Evolutionary conservation across 1,139 yeast species (phyloP), one percentile per base, ranked within the genome.

Genomic region (Lodderomyces pseudojiufengensis): DNA sequence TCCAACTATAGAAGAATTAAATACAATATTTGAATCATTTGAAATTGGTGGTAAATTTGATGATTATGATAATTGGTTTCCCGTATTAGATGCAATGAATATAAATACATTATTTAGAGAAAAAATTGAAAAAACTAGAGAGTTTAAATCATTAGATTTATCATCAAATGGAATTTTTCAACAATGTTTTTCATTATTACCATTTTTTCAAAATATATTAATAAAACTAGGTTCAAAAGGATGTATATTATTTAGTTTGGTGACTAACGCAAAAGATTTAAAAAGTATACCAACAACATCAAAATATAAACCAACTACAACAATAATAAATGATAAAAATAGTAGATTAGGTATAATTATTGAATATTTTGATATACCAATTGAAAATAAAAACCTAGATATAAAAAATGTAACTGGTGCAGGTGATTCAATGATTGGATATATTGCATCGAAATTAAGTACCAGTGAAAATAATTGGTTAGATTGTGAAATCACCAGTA

Each of bases 211-310:
- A n/a, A 75, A 72, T 43, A 60, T 86, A 4, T 48, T 82, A 22
- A 64, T 87, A 11, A 87, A 86, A 50, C 70, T 78, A 33, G 95
- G 95, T 0, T 49, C 67, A 2, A 59, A 74, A 27, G 96, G 96
- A 0, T 72, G 84, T 0, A 36, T 81, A 5, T 43, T 71, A 7
- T 54, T 84, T 9, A 57, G 63, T 24, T 37, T 62, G n/a, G 29
- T 25, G 6, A 49, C 57, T 8, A 54, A 51, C 29, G 51, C 57
- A 9, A 42, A 51, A 8, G 67, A 59, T 42, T 61, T 57, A 43
- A 52, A 50, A 27, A 62, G 69, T 1, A 48, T 65, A 10, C 71
- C 71, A 4, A 65, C 70, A 2, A 50, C 63, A 1, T 64, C 71
- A 0, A 36, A 35, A n/a, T 63, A 47, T 37, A 45, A 39, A 28